Conservation (phyloP, 176 grass and related monocot species). For the Ampelocalamus luodianensis region DNA sequence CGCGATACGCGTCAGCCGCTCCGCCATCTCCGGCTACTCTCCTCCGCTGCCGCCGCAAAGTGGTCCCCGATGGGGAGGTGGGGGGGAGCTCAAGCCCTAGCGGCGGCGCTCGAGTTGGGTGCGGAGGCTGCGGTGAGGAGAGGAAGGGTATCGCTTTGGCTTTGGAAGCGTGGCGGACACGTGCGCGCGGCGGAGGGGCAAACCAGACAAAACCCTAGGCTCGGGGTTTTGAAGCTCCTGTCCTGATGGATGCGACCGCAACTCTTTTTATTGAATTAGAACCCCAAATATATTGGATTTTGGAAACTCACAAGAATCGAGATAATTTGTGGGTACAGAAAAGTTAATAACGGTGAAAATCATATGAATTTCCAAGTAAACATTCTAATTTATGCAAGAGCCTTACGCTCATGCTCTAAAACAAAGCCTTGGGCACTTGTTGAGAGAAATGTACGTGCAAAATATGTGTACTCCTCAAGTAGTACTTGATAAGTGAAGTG, state of each 20-base stretch:
- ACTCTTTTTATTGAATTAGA: no score
- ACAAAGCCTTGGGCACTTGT: no score
- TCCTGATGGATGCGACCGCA: background rate
- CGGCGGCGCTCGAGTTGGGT: slow-evolving; percentile 37
- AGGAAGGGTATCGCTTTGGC: slow-evolving; percentile 5
- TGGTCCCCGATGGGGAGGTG: background rate
- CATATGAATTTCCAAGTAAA: no score
- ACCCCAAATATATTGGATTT: no score
- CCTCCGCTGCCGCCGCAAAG: background rate
- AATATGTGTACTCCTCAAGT: no score
- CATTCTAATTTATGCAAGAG: no score
- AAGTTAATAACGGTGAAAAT: no score
- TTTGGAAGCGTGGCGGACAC: slow-evolving; percentile 47
- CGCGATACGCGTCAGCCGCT: slow-evolving; percentile 86
- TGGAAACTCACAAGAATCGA: no score
- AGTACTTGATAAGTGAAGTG: no score
- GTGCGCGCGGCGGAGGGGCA: slow-evolving; percentile 9
- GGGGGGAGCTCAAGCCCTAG: background rate
- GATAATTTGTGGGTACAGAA: no score
- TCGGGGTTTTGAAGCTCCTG: background rate
- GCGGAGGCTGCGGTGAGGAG: slow-evolving; percentile 15
- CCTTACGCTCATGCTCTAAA: no score
- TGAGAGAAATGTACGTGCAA: no score
- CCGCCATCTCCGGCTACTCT: slow-evolving; percentile 56
- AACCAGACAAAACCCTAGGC: slow-evolving; percentile 49